Evolutionary conservation across 2,329 filamentous ascomycete species (phyloP).

Genomic region (Monilinia polystroma): DNA sequence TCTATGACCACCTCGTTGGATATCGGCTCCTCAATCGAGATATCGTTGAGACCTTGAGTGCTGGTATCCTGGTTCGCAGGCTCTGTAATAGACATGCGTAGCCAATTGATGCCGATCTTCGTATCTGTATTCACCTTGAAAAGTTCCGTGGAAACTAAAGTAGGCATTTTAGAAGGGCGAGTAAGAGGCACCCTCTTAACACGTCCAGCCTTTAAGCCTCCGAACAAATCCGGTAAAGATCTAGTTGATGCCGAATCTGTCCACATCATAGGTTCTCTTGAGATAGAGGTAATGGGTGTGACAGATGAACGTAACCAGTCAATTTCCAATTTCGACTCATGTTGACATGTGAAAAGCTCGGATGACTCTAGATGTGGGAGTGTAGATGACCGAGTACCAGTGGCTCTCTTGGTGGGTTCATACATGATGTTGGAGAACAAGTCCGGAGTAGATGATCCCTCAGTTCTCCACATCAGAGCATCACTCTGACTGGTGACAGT

Average conservation of each 20-base stretch:
- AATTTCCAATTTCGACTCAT: not conserved
- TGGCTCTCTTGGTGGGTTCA: not conserved
- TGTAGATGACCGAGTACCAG: not conserved
- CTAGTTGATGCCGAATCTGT: not conserved
- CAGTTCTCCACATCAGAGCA: not conserved
- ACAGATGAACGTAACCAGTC: not conserved
- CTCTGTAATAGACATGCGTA: not conserved
- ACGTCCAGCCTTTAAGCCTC: not conserved
- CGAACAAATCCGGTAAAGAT: not conserved
- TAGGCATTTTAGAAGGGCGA: conserved; percentile 21
- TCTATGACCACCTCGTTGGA: not conserved
- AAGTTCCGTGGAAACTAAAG: conserved; percentile 27
- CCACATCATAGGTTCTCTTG: conserved; percentile 1
- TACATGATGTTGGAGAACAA: not conserved
- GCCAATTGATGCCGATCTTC: conserved; percentile 1
- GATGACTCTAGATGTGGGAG: not conserved
- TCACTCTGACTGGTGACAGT: not conserved
- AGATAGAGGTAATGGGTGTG: not conserved
- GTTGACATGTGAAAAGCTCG: not conserved
- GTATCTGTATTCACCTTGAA: conserved; percentile 22
- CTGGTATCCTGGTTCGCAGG: not conserved
- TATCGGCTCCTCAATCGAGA: not conserved
- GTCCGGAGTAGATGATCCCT: not conserved
- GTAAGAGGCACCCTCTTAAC: not conserved
- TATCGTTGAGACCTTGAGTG: not conserved